phyloP scores from a whole-genome alignment of 73 alveolate species.

The Diophrys sp. region DNA sequence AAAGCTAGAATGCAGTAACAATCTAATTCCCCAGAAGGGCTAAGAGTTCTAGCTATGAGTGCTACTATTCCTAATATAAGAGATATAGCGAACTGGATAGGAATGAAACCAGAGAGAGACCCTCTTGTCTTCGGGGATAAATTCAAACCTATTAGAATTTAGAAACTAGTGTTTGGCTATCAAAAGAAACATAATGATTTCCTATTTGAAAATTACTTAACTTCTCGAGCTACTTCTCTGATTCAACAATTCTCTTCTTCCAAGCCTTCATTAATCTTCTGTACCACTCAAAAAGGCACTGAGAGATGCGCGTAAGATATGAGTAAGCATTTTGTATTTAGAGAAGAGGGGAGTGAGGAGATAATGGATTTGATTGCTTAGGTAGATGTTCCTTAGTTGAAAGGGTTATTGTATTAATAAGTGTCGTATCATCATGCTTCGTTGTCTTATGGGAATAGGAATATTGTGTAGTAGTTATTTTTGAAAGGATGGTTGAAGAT shows the following conservation, averaged over 20 bases:
- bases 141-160: constrained; percentile 53
- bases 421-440: too few species aligned
- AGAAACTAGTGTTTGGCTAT: constrained; percentile 62
- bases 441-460: too few species aligned
- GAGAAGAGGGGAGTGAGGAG: too few species aligned
- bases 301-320: constrained; percentile 42
- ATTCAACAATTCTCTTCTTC: constrained; percentile 71
- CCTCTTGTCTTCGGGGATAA: constrained; percentile 67
- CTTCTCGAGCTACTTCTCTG: constrained; percentile 52
- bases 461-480: constrained; percentile 56
- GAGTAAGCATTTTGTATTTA: too few species aligned
- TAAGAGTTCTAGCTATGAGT: constrained; percentile 92
- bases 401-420: too few species aligned
- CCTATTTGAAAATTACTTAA: constrained; percentile 68
- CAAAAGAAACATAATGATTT: constrained; percentile 57
- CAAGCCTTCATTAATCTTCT: constrained; percentile 76
- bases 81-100: constrained; percentile 94
- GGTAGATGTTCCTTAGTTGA: too few species aligned
- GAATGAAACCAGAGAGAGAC: constrained; percentile 87
- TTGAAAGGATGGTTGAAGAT: constrained; percentile 48
- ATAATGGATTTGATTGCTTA: too few species aligned
- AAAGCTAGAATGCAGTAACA: constrained; percentile 47
- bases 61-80: constrained; percentile 99
- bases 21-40: constrained; percentile 49
- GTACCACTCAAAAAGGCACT: constrained; percentile 77